Conservation (phyloP, 2,329 filamentous ascomycete species). For the Microsporum audouinii region DNA sequence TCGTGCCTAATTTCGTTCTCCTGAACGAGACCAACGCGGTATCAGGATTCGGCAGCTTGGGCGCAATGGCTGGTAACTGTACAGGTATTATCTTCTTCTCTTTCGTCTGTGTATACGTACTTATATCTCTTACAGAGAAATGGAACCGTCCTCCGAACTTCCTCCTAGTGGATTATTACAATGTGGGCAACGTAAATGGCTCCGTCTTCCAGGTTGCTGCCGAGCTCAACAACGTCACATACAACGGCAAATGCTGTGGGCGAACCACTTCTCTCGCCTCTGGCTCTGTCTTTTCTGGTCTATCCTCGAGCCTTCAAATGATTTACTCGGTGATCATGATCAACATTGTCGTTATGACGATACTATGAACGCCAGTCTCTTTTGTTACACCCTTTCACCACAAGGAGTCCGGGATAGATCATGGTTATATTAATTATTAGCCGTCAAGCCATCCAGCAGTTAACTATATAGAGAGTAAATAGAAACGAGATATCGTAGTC, state of each 20-base stretch:
- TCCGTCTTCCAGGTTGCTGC: conserved; percentile 69
- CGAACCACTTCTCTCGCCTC: conserved; percentile 8
- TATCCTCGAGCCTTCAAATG: background rate
- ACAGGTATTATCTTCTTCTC: conserved; percentile 28
- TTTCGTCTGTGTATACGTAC: background rate
- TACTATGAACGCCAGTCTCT: background rate
- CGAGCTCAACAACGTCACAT: conserved; percentile 60
- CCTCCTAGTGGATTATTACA: conserved; percentile 77
- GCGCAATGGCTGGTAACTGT: conserved; percentile 53
- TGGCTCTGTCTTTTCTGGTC: background rate
- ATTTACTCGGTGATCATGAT: background rate
- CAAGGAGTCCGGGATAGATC: too few relatives aligned
- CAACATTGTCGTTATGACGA: background rate
- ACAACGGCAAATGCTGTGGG: conserved; percentile 38
- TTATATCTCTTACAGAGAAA: conserved; percentile 24
- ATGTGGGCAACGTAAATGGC: conserved; percentile 54
- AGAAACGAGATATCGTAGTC: background rate
- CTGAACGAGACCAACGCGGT: conserved; percentile 62
- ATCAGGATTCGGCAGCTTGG: conserved; percentile 55
- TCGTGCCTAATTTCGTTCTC: conserved; percentile 60
- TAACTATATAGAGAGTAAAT: background rate
- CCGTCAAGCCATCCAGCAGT: background rate
- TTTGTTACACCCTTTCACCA: background rate
- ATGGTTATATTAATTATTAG: too few relatives aligned
- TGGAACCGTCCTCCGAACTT: conserved; percentile 66